A percentile compares a stretch with the other conserved stretches of the same genome.
Conservation (phyloP, 768 basidiomycete species). For the Polyporus arcularius region DNA sequence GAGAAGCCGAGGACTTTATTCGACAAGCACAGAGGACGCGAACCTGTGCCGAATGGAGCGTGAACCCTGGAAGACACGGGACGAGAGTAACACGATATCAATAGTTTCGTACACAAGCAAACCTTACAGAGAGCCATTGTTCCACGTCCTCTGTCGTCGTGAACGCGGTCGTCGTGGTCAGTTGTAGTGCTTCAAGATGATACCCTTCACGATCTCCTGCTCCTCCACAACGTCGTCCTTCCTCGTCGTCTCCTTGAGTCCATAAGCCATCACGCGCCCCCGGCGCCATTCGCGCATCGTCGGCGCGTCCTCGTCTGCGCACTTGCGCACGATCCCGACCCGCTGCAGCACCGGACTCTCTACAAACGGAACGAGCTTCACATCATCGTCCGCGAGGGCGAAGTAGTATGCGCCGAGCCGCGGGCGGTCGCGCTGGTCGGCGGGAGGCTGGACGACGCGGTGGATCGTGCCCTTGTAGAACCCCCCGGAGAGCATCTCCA, state of each 20-base stretch:
- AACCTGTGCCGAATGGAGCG: too few species aligned
- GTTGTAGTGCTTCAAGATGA: conserved; percentile 36
- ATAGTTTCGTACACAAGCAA: too few species aligned
- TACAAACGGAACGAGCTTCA: conserved; percentile 44
- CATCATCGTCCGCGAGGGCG: conserved; percentile 49
- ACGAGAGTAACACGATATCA: too few species aligned
- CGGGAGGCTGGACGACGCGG: conserved; percentile 60
- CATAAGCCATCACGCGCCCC: conserved; percentile 37
- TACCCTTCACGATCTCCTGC: conserved; percentile 32
- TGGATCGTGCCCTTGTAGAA: conserved; percentile 63
- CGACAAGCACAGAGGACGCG: too few species aligned
- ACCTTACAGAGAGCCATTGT: background rate
- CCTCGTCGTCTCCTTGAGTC: conserved; percentile 30
- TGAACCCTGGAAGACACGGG: too few species aligned
- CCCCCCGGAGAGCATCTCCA: conserved; percentile 63
- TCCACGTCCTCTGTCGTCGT: background rate
- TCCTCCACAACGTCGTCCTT: conserved; percentile 33
- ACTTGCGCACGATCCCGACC: conserved; percentile 40
- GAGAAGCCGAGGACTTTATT: too few species aligned
- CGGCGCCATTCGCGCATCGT: conserved; percentile 56
- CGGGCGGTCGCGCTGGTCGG: conserved; percentile 48
- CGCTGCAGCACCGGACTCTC: conserved; percentile 52
- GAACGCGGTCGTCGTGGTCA: conserved; percentile 7
- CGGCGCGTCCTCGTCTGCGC: conserved; percentile 43
- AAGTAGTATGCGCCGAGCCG: conserved; percentile 66